Base-by-base conservation (phyloP, 129 eudicot species). In the Chrysanthemum makinoi region DNA sequence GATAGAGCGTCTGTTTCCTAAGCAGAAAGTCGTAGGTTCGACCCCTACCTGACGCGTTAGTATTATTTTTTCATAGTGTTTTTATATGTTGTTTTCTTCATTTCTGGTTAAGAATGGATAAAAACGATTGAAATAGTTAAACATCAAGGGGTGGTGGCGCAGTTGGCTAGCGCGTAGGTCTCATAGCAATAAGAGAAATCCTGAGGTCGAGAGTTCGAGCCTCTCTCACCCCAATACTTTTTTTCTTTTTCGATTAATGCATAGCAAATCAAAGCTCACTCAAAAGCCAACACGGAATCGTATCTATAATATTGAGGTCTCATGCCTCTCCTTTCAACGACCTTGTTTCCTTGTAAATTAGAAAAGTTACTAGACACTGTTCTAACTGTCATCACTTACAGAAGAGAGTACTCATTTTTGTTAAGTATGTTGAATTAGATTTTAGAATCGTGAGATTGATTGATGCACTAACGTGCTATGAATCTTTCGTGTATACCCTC, bases 1-100 rank as follows among this genome's bases (percentile, higher is more conserved):
- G 98, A 93, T 93, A 93, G 95, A 93, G 98, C 95, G 98, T 92
- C 95, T 93, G 96, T 93, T 93, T 93, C 96, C 95, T 93, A 93
- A 93, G 98, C 95, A 89, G 98, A 93, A 89, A 84, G 96, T 80
- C 96, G 92, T 81, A 93, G 96, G 98, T 93, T 93, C 98, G 95
- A 93, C 95, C 98, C 95, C 96, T 93, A 81, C 92, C 96, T 89
- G 96, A 93, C 95, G 98, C 96, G 95, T 3, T 56, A 33, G n/a
- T n/a, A n/a, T 6, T 2, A 0, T 39, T 16, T 35, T 16, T 30
- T 30, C 35, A 30, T 30, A 3, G 5, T 30, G 6, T 30, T 30
- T 30, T 30, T 7, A 15, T 61, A 26, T 30, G n/a, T 30, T 33
- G 7, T 16, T 14, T 61, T 61, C 28, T n/a, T 61, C 30, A 7